Base-by-base conservation (phyloP, 208 protist genomes). In the Porcisia hertigi region DNA sequence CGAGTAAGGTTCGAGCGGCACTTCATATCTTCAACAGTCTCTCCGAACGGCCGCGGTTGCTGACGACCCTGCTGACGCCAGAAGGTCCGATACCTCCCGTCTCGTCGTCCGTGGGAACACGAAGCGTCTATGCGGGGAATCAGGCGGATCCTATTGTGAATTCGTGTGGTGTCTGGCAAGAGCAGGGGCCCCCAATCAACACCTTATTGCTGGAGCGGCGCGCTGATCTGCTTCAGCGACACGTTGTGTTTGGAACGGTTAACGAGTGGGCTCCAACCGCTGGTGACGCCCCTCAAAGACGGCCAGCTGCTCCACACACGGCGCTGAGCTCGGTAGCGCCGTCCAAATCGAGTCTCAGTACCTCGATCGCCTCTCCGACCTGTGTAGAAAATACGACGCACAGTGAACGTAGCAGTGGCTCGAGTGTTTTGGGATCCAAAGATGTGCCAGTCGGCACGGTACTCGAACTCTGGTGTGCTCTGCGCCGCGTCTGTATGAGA, bases 11-110 rank as follows among this genome's bases (percentile, higher is more conserved):
- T 23, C 85, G 73, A 0, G 85, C 81, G 11, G 93, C 93, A 39
- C 79, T 97, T 16, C 69, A 80, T 7, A 73, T 94, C 30, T 97
- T 91, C 87, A 97, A 97, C 81, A 84, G 81, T 59, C 93, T 90
- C 71, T 73, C 80, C 9, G 73, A 82, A 7, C 75, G 64, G 8
- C 91, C 93, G 16, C 87, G 93, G 11, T 60, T 97, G 11, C 77
- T 97, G 62, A 60, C 76, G 2, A 77, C 84, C 20, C 77, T 93
- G 25, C 63, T 84, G 53, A 43, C 78, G 3, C 30, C 59, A 23
- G 45, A 49, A 52, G n/a, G 1, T 36, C 18, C n/a, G 30, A 11
- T 47, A 25, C 11, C 18, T 43, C 41, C 25, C 25, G 9, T 52
- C 4, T 18, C 41, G 52, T 69, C 52, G 64, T 81, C 23, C 69